Evolutionary conservation across 352 stramenopile genomes (phyloP), one percentile per base, ranked within the genome.

Genomic region (Chrysophaeum taylorii): DNA sequence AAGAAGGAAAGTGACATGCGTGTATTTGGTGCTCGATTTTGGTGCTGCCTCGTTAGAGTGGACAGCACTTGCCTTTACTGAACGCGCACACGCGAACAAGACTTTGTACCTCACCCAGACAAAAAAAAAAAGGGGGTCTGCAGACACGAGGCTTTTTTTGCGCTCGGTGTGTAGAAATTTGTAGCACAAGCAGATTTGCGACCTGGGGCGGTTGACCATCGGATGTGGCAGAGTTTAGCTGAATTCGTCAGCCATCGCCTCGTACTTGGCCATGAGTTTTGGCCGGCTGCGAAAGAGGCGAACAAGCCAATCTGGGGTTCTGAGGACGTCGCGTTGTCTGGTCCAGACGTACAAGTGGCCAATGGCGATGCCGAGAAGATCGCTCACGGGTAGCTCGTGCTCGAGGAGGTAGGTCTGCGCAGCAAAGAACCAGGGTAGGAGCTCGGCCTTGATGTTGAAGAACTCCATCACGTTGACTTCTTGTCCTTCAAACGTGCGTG

Each of bases 331-430:
- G n/a, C 64, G 39, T 15, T 35, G 31, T 15, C 64, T 35, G 14
- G 45, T 29, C 42, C 43, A n/a, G 42, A 36, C 38, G 74, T 88
- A 90, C 29, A 88, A 77, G 67, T 90, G 84, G 27, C 84, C 84
- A 78, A 90, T 87, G 14, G 85, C 80, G 67, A 90, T 90, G 15
- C 84, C 84, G 39, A 90, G 75, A 68, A 88, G 84, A 66, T 90
- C 84, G 62, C 87, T 71, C 33, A 83, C 64, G 35, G 84, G 84
- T 16, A 80, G 64, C 72, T 88, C 81, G 41, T 84, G 82, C 69
- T 90, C 84, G 1, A 90, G 72, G 25, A 90, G 70, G 72, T 87
- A 87, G 54, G 84, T 90, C 75, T 90, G 69, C 37, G 79, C 83
- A 16, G 86, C 57, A 71, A 88, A 87, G 57, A 89, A 83, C 82